Conservation (phyloP, 768 basidiomycete species). For the Auriscalpium microsporum region DNA sequence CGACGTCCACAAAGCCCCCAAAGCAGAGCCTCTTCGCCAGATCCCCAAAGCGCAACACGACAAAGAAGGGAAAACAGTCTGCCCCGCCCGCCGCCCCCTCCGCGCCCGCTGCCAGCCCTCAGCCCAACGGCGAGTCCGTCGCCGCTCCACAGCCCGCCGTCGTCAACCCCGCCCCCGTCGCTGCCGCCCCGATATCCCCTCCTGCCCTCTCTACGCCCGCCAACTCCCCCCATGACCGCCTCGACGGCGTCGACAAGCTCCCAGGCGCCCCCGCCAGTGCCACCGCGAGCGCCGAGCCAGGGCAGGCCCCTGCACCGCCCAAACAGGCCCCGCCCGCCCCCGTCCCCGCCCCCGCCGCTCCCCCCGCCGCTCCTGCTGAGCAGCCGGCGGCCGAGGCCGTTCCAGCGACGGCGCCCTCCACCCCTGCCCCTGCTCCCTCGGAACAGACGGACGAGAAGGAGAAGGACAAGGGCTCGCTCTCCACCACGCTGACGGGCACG, state of each 20-base stretch:
- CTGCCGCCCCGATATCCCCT: background rate
- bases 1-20: constrained; percentile 1
- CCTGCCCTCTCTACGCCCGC: background rate
- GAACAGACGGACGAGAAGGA: constrained; percentile 31
- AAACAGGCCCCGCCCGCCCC: constrained; percentile 3
- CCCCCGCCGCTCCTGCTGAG: constrained; percentile 5
- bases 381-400: constrained; percentile 11
- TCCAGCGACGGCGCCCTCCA: constrained; percentile 9
- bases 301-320: constrained; percentile 16
- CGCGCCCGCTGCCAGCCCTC: background rate
- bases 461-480: constrained; percentile 39
- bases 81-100: background rate
- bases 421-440: constrained; percentile 22
- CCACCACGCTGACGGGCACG: constrained; percentile 33
- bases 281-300: constrained; percentile 14
- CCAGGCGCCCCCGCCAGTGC: constrained; percentile 7
- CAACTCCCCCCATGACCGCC: constrained; percentile 2
- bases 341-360: background rate
- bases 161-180: background rate
- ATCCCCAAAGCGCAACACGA: constrained; percentile 5
- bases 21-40: constrained; percentile 11
- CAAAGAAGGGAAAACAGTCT: constrained; percentile 7
- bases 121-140: background rate
- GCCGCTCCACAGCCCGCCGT: background rate
- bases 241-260: constrained; percentile 12